Percentiles rank a stretch among this genome's conserved stretches.
phyloP scores from a whole-genome alignment of 2,329 filamentous ascomycete genomes.

The Cladophialophora yegresii region DNA sequence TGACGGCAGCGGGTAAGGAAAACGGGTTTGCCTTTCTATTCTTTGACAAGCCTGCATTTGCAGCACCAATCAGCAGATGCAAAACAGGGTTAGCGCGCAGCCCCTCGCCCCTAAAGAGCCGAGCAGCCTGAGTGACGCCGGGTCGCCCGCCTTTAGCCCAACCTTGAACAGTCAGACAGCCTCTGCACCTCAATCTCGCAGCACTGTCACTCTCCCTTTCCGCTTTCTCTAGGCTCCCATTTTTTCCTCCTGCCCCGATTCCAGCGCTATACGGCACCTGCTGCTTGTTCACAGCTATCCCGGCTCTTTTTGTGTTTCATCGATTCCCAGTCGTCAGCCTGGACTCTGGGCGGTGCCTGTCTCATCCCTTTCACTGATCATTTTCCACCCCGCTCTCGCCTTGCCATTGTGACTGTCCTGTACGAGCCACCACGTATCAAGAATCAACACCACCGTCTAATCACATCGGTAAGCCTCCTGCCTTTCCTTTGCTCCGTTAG shows the following conservation, averaged over 20 bases:
- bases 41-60: conserved; percentile 3
- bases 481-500: conserved; percentile 18
- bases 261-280: conserved; percentile 21
- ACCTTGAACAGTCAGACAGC: background rate
- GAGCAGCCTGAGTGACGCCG: background rate
- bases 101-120: background rate
- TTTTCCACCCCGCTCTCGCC: conserved; percentile 12
- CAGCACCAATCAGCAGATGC: background rate
- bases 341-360: conserved; percentile 11
- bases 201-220: conserved; percentile 10
- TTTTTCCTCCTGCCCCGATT: conserved; percentile 23
- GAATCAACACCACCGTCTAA: conserved; percentile 28
- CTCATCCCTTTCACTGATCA: conserved; percentile 14
- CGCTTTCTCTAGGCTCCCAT: conserved; percentile 20
- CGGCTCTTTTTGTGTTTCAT: conserved; percentile 16
- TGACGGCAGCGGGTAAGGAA: conserved; percentile 5
- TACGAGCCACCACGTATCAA: conserved; percentile 31
- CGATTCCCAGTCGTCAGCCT: conserved; percentile 13
- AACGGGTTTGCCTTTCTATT: conserved; percentile 5
- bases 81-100: background rate
- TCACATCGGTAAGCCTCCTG: conserved; percentile 32
- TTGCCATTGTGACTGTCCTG: conserved; percentile 22
- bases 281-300: conserved; percentile 10
- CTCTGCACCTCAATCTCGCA: background rate
- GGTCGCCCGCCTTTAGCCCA: background rate